phyloP scores from a whole-genome alignment of 495 filamentous ascomycete genomes.

The Penicillium arizonense region DNA sequence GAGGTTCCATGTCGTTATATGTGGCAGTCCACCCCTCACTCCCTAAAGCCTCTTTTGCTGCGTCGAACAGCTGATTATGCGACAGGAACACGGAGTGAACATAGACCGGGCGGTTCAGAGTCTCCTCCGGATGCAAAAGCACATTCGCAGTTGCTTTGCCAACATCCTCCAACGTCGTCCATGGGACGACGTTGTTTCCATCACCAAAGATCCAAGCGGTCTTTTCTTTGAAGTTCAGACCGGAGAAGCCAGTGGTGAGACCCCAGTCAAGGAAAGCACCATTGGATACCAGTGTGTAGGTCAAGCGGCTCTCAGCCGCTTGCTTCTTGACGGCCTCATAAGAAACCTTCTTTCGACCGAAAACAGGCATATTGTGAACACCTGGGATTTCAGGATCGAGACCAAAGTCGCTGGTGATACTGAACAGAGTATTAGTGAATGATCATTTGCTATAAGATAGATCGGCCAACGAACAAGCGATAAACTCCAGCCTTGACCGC shows the following conservation, averaged over 20 bases:
- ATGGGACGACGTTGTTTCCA: conserved; percentile 21
- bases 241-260: conserved; percentile 15
- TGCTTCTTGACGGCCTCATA: conserved; percentile 21
- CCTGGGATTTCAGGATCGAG: conserved; percentile 27
- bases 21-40: conserved; percentile 9
- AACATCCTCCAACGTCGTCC: conserved; percentile 19
- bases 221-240: conserved; percentile 12
- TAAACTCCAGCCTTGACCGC: conserved; percentile 18
- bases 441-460: not conserved
- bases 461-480: conserved; percentile 19
- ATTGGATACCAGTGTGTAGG: conserved; percentile 14
- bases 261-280: conserved; percentile 24
- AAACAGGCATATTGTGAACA: conserved; percentile 19
- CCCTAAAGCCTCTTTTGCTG: conserved; percentile 9
- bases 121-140: conserved; percentile 18
- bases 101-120: conserved; percentile 19
- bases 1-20: conserved; percentile 12
- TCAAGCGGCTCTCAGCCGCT: conserved; percentile 13
- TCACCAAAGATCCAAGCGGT: conserved; percentile 15
- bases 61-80: conserved; percentile 12
- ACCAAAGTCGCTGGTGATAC: conserved; percentile 30
- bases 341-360: conserved; percentile 16
- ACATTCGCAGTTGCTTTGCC: conserved; percentile 17
- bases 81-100: conserved; percentile 19
- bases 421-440: not conserved